Evolutionary conservation across 768 basidiomycete genomes (phyloP).

Genomic region (Vararia minispora): DNA sequence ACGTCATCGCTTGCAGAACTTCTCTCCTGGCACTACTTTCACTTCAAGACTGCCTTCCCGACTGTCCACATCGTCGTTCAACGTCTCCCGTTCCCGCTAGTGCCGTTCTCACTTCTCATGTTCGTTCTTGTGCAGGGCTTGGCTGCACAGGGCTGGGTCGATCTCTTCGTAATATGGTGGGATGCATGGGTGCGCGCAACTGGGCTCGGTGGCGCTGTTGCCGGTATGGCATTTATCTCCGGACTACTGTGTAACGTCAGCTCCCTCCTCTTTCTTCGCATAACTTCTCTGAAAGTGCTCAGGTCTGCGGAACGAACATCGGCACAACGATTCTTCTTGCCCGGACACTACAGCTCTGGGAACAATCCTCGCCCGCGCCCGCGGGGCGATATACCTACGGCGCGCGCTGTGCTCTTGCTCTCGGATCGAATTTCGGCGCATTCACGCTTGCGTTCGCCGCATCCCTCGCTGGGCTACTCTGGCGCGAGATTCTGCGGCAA

Average conservation of each 20-base stretch:
- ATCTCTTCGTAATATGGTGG: slow-evolving; percentile 68
- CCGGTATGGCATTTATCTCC: slow-evolving; percentile 53
- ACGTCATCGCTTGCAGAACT: slow-evolving; percentile 3
- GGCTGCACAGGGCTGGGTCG: slow-evolving; percentile 77
- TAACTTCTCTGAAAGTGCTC: background rate
- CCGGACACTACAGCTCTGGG: slow-evolving; percentile 51
- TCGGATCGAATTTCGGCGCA: slow-evolving; percentile 86
- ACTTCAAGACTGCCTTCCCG: slow-evolving; percentile 38
- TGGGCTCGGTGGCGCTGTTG: slow-evolving; percentile 26
- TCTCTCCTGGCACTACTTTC: slow-evolving; percentile 9
- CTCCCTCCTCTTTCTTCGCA: background rate
- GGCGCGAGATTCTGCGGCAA: slow-evolving; percentile 62
- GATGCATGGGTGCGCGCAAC: slow-evolving; percentile 28
- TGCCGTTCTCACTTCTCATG: slow-evolving; percentile 90
- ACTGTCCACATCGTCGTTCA: slow-evolving; percentile 56
- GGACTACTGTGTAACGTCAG: slow-evolving; percentile 61
- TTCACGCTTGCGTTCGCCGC: slow-evolving; percentile 84
- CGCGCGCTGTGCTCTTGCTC: slow-evolving; percentile 49
- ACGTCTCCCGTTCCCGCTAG: slow-evolving; percentile 66
- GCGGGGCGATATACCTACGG: slow-evolving; percentile 11
- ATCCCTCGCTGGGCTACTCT: slow-evolving; percentile 80
- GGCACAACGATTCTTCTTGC: slow-evolving; percentile 85
- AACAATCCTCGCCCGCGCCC: slow-evolving; percentile 6
- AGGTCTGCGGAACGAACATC: slow-evolving; percentile 78
- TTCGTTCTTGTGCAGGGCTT: slow-evolving; percentile 90